Conservation (phyloP, 495 filamentous ascomycete genomes). For the Pyrenula massariospora region DNA sequence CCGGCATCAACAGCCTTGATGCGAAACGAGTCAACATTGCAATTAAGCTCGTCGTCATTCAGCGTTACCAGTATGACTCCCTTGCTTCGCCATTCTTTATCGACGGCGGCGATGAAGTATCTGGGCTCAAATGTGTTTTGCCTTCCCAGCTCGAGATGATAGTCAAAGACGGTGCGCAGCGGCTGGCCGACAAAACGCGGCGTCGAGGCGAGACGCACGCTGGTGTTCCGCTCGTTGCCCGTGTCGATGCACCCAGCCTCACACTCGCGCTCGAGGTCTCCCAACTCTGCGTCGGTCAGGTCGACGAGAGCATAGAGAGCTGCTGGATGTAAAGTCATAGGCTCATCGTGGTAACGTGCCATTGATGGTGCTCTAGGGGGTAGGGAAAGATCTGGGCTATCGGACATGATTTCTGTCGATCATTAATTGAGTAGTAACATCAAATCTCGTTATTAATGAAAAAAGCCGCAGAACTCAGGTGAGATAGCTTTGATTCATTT, state of each 20-base stretch:
- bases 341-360: neutral
- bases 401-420: neutral
- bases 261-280: neutral
- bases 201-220: neutral
- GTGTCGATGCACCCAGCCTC: neutral
- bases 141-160: slow-evolving; percentile 1
- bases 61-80: slow-evolving; percentile 1
- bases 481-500: neutral
- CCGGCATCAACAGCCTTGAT: neutral
- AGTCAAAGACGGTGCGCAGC: neutral
- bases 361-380: neutral
- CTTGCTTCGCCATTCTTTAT: neutral
- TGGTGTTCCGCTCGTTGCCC: neutral
- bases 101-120: neutral
- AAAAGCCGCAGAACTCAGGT: neutral
- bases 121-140: neutral
- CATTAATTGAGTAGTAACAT: neutral
- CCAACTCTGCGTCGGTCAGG: neutral
- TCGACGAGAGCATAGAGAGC: neutral
- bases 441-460: neutral
- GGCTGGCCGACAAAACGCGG: neutral
- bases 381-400: neutral
- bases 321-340: neutral
- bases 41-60: slow-evolving; percentile 1
- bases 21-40: neutral